Evolutionary conservation across 2,329 filamentous ascomycete species (phyloP).

Genomic region (Fusarium praegraminearum): DNA sequence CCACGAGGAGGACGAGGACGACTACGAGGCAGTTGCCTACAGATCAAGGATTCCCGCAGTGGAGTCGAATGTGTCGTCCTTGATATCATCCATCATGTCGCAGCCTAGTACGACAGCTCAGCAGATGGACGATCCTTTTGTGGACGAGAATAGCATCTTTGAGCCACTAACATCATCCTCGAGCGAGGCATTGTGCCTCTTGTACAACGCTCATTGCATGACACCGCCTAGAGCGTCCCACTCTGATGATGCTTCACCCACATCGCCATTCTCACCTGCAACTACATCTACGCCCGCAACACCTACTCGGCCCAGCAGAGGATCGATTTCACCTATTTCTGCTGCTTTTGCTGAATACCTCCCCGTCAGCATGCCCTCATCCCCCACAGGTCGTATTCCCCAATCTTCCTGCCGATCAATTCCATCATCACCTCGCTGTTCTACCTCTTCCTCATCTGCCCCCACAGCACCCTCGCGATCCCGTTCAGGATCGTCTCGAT

Average conservation of each 20-base stretch:
- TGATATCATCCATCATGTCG: constrained; percentile 34
- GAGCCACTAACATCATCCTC: constrained; percentile 41
- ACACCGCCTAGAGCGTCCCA: constrained; percentile 38
- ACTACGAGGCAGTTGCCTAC: constrained; percentile 45
- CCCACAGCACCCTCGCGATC: constrained; percentile 48
- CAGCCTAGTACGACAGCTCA: constrained; percentile 30
- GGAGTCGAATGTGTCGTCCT: constrained; percentile 30
- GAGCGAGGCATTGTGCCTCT: constrained; percentile 37
- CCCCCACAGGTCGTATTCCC: constrained; percentile 29
- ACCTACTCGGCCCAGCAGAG: constrained; percentile 34
- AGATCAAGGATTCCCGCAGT: constrained; percentile 25
- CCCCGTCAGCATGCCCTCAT: constrained; percentile 25
- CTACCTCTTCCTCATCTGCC: constrained; percentile 43
- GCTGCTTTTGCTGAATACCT: constrained; percentile 28
- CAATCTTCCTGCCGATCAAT: constrained; percentile 26
- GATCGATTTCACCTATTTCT: constrained; percentile 23
- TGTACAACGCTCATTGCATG: constrained; percentile 45
- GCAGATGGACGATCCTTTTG: constrained; percentile 40
- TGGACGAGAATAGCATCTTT: constrained; percentile 44
- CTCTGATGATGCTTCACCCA: constrained; percentile 15
- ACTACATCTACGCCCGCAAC: constrained; percentile 33
- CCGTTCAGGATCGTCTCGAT: constrained; percentile 28
- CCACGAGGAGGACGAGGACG: constrained; percentile 57
- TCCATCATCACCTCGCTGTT: constrained; percentile 42
- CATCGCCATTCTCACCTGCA: constrained; percentile 9